phyloP scores from a whole-genome alignment of 1,284 basidiomycete genomes.

The Malassezia arunalokei region DNA sequence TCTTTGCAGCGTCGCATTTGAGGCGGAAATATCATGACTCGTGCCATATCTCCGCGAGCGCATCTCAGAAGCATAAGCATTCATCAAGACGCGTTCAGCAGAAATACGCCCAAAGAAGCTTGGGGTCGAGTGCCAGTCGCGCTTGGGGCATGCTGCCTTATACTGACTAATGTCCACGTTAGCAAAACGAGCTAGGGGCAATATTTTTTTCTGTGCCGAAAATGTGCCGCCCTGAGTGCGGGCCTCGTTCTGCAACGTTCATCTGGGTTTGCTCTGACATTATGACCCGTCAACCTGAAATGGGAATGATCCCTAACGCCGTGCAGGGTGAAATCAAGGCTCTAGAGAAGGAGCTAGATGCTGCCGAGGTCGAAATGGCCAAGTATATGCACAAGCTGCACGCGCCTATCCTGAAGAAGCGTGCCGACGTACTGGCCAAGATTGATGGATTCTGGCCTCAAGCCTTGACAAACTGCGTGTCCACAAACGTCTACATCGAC shows the following conservation, averaged over 20 bases:
- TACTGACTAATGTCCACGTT: too few species aligned
- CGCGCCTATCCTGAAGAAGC: constrained; percentile 36
- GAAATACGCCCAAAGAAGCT: too few species aligned
- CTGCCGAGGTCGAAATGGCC: constrained; percentile 26
- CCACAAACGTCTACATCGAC: constrained; percentile 40
- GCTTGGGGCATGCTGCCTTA: too few species aligned
- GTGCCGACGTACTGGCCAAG: constrained; percentile 27
- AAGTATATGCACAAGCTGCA: constrained; percentile 34
- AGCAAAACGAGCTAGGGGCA: background rate
- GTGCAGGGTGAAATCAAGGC: constrained; percentile 22
- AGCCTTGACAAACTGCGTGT: constrained; percentile 37
- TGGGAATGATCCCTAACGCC: constrained; percentile 10
- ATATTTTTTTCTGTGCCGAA: background rate
- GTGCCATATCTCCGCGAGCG: constrained; percentile 10
- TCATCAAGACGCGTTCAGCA: background rate
- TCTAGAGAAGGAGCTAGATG: constrained; percentile 28
- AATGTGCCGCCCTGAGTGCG: background rate
- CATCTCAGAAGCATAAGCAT: background rate
- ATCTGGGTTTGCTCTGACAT: background rate
- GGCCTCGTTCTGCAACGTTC: background rate
- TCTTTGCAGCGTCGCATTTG: background rate
- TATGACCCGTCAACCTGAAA: constrained; percentile 16
- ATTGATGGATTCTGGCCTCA: constrained; percentile 40
- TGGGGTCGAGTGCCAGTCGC: too few species aligned
- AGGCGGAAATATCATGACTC: background rate